Evolutionary conservation across 495 filamentous ascomycete species (phyloP).

Genomic region (Aspergillus hancockii): DNA sequence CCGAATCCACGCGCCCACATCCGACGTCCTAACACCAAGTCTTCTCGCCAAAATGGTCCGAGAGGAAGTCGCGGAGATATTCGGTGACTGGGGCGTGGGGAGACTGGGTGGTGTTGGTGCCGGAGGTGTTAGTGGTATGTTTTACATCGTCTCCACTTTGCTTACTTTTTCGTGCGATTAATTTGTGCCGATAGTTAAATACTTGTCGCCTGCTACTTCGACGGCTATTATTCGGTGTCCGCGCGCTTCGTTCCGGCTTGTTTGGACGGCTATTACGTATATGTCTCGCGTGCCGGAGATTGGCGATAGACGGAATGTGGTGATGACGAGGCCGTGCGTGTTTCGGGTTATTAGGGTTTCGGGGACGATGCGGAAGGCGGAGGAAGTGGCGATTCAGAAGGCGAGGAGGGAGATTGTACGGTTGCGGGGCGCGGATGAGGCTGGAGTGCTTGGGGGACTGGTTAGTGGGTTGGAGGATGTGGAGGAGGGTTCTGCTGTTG

Average conservation of each 20-base stretch:
- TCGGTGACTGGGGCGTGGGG: slow-evolving; percentile 90
- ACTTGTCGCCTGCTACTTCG: slow-evolving; percentile 87
- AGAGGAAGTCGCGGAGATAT: slow-evolving; percentile 66
- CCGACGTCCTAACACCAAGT: slow-evolving; percentile 61
- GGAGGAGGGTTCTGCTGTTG: slow-evolving; percentile 18
- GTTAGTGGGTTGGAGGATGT: slow-evolving; percentile 24
- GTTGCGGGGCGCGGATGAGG: slow-evolving; percentile 49
- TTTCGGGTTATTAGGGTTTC: slow-evolving; percentile 88
- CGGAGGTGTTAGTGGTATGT: slow-evolving; percentile 62
- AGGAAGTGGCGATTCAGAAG: slow-evolving; percentile 81
- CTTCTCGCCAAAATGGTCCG: slow-evolving; percentile 67
- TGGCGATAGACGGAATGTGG: slow-evolving; percentile 22
- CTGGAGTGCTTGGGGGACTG: slow-evolving; percentile 43
- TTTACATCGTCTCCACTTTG: slow-evolving; percentile 7
- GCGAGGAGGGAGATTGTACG: slow-evolving; percentile 70
- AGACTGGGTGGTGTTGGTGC: slow-evolving; percentile 52
- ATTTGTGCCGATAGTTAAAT: slow-evolving; percentile 67
- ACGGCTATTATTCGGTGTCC: slow-evolving; percentile 86
- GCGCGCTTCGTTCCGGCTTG: slow-evolving; percentile 75
- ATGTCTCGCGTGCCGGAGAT: slow-evolving; percentile 66
- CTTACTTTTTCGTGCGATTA: slow-evolving; percentile 9
- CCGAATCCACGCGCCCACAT: slow-evolving; percentile 75
- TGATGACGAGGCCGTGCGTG: slow-evolving; percentile 57
- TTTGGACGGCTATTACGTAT: slow-evolving; percentile 87
- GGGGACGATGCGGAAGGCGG: slow-evolving; percentile 88